phyloP scores from a whole-genome alignment of 495 filamentous ascomycete genomes.

The Aspergillus egyptiacus region DNA sequence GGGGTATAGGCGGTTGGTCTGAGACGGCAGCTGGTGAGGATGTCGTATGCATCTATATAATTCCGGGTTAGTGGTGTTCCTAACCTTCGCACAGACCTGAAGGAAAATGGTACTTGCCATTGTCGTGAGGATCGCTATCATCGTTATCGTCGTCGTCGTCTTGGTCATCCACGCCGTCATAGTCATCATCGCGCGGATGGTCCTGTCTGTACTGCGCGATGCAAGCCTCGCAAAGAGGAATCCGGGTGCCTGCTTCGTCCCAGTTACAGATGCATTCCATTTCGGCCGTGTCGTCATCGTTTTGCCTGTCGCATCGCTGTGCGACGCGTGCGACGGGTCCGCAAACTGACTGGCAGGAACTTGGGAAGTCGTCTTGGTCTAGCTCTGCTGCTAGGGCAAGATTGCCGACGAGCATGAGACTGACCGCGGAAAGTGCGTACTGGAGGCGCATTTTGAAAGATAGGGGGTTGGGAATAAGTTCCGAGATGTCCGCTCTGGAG shows the following conservation, averaged over 20 bases:
- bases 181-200: constrained; percentile 10
- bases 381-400: constrained; percentile 25
- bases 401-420: constrained; percentile 26
- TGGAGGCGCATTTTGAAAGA: constrained; percentile 28
- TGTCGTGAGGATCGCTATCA: constrained; percentile 17
- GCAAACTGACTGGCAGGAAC: constrained; percentile 28
- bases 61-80: background rate
- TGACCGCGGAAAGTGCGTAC: constrained; percentile 23
- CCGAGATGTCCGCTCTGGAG: background rate
- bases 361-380: constrained; percentile 30
- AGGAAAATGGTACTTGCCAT: constrained; percentile 16
- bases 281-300: constrained; percentile 28
- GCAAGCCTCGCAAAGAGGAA: constrained; percentile 35
- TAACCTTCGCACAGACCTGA: background rate
- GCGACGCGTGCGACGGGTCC: constrained; percentile 24
- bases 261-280: constrained; percentile 31
- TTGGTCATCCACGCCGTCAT: constrained; percentile 15
- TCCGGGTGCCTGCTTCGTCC: constrained; percentile 19
- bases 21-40: constrained; percentile 29
- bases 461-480: too few relatives aligned
- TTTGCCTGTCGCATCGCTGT: constrained; percentile 23
- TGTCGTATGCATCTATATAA: constrained; percentile 30
- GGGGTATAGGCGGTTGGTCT: constrained; percentile 28
- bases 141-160: constrained; percentile 15
- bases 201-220: constrained; percentile 25